These are phyloP conservation scores for Biscogniauxia sp. DNA, from an alignment of 2,329 filamentous ascomycete genomes.

Conservation along the genomic window DNA sequence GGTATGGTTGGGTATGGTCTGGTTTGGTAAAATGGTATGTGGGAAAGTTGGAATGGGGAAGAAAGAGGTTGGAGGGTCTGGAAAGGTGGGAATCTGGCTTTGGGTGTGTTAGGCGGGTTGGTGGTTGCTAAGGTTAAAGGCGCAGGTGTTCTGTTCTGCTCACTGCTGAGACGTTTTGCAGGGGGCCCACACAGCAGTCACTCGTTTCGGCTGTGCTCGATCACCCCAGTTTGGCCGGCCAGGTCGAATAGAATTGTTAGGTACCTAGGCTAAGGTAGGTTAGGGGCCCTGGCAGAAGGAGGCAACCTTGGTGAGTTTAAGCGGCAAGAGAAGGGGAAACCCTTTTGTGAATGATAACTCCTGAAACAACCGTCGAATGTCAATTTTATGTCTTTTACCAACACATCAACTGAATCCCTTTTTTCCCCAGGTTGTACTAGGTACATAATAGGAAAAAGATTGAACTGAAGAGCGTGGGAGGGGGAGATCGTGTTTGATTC, in stretches of 20 bases:
- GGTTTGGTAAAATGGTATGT: conserved; percentile 2
- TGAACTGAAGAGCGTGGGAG: too few relatives aligned
- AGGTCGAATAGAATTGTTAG: not conserved
- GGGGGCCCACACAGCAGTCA: conserved; percentile 6
- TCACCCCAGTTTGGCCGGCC: conserved; percentile 3
- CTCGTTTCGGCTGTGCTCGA: conserved; percentile 8
- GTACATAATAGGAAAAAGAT: too few relatives aligned
- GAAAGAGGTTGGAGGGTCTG: conserved; percentile 5
- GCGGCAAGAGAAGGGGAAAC: not conserved
- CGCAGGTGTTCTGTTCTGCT: conserved; percentile 15
- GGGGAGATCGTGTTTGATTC: too few relatives aligned
- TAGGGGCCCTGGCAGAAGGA: not conserved
- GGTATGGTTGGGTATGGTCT: conserved; percentile 3
- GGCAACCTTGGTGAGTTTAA: not conserved
- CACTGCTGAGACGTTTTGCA: conserved; percentile 6
- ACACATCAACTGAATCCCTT: too few relatives aligned
- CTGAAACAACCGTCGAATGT: too few relatives aligned
- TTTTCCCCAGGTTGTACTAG: too few relatives aligned
- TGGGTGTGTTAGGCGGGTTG: not conserved
- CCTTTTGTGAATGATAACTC: not conserved
- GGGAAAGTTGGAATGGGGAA: conserved; percentile 11
- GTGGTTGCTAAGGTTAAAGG: conserved; percentile 6
- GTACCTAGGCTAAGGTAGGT: not conserved
- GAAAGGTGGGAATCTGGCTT: not conserved
- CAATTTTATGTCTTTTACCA: too few relatives aligned